A percentile compares a stretch with the other conserved stretches of the same genome.
Conservation (phyloP, 2,329 filamentous ascomycete species). For the Aspergillus sp. region DNA sequence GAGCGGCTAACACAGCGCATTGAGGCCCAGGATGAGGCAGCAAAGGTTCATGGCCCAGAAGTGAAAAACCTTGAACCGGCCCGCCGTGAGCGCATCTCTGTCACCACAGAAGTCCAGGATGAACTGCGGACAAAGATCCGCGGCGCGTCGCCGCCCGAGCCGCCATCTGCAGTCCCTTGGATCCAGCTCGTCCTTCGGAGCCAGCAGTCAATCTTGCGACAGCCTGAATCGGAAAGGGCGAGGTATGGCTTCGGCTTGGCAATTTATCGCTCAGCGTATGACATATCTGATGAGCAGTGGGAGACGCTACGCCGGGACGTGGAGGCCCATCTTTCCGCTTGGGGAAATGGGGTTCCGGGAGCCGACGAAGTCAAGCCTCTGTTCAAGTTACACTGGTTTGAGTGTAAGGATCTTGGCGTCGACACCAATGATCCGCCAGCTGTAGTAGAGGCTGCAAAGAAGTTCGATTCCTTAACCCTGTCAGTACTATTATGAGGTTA, state of each 20-base stretch:
- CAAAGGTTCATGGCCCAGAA: not conserved
- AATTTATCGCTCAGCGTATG: constrained; percentile 25
- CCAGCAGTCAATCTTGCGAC: not conserved
- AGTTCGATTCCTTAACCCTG: not conserved
- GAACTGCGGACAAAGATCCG: constrained; percentile 15
- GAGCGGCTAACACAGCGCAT: not conserved
- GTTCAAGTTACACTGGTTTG: constrained; percentile 27
- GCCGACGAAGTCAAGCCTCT: constrained; percentile 18
- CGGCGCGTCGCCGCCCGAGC: constrained; percentile 4
- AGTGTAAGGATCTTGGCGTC: constrained; percentile 14
- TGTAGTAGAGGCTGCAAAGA: not conserved
- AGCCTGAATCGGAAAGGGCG: not conserved
- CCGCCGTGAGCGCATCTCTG: not conserved
- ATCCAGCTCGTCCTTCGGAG: constrained; percentile 3
- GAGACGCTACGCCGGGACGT: constrained; percentile 18
- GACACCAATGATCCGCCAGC: not conserved
- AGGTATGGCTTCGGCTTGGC: constrained; percentile 14
- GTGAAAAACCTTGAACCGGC: not conserved
- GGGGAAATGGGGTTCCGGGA: constrained; percentile 23
- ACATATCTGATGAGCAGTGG: constrained; percentile 24
- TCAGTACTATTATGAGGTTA: not conserved
- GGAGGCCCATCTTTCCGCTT: constrained; percentile 23
- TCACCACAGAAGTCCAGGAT: constrained; percentile 6
- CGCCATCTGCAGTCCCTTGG: constrained; percentile 17
- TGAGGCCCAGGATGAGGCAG: not conserved